Evolutionary conservation across 805 yeast species (phyloP).

Genomic region (Clavispora fructus): DNA sequence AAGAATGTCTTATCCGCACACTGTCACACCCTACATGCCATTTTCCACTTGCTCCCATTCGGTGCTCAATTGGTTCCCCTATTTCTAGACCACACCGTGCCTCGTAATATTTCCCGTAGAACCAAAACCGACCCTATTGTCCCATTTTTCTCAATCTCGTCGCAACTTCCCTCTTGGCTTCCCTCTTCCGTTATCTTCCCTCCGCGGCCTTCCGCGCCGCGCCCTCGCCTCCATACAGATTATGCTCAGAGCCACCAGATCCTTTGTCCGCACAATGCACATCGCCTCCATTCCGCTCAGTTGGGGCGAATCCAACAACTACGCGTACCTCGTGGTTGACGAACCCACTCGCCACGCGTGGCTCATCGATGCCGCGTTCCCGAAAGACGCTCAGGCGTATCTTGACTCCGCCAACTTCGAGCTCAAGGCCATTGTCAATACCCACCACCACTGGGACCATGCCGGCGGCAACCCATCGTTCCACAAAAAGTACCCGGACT

Average conservation of each 20-base stretch:
- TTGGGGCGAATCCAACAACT: slow-evolving; percentile 93
- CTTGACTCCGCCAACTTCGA: slow-evolving; percentile 44
- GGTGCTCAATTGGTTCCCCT: no score
- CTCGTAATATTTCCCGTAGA: no score
- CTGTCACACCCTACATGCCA: no score
- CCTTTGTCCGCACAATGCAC: slow-evolving; percentile 52
- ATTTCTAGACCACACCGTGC: no score
- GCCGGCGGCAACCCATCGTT: slow-evolving; percentile 71
- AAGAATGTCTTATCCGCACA: no score
- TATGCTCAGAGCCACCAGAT: not conserved
- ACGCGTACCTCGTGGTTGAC: slow-evolving; percentile 75
- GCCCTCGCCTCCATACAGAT: not conserved
- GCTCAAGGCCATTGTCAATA: slow-evolving; percentile 77
- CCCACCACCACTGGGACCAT: slow-evolving; percentile 96
- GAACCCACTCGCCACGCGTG: slow-evolving; percentile 62
- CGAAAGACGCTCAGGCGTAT: slow-evolving; percentile 50
- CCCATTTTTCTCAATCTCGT: no score
- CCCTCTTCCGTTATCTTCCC: no score
- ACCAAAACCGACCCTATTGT: no score
- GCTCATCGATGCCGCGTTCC: slow-evolving; percentile 91
- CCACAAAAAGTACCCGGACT: slow-evolving; percentile 36
- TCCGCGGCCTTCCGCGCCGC: not conserved
- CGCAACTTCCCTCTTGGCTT: no score
- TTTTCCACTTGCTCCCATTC: no score
- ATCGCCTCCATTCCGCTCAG: slow-evolving; percentile 82